phyloP scores from a whole-genome alignment of 75 land plant species.

The Azolla pinnata region DNA sequence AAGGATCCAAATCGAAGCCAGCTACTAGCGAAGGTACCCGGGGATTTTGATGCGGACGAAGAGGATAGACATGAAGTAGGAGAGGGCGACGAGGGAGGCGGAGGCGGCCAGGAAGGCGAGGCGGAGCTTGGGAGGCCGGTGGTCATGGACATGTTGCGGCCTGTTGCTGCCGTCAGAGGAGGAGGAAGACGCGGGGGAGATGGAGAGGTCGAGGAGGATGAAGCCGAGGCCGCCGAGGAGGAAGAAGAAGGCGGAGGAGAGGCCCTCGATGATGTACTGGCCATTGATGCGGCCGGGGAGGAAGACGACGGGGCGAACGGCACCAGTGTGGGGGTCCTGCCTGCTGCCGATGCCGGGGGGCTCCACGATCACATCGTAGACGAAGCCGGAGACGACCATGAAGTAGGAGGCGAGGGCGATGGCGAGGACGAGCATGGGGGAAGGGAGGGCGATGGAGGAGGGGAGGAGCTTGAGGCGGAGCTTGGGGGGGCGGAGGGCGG shows the following conservation, averaged over 20 bases:
- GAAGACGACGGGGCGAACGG: slow-evolving; percentile 85
- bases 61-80: slow-evolving; percentile 82
- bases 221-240: slow-evolving; percentile 84
- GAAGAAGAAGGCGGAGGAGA: slow-evolving; percentile 92
- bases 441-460: slow-evolving; percentile 54
- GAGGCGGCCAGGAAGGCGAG: slow-evolving; percentile 55
- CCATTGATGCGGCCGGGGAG: slow-evolving; percentile 86
- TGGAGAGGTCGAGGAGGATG: slow-evolving; percentile 66
- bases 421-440: slow-evolving; percentile 62
- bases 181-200: too few relatives aligned
- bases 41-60: slow-evolving; percentile 93
- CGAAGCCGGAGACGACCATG: slow-evolving; percentile 78
- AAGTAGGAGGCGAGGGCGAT: slow-evolving; percentile 72
- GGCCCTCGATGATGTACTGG: slow-evolving; percentile 91
- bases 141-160: slow-evolving; percentile 49
- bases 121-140: slow-evolving; percentile 48
- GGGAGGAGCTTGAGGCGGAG: slow-evolving; percentile 58
- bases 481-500: slow-evolving; percentile 48
- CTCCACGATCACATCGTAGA: slow-evolving; percentile 95
- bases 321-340: slow-evolving; percentile 70
- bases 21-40: slow-evolving; percentile 48
- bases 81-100: slow-evolving; percentile 36
- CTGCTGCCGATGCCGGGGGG: slow-evolving; percentile 94
- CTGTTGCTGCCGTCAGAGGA: too few relatives aligned
- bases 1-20: too few relatives aligned